Base-by-base conservation (phyloP, 176 grass and related monocot genomes). In the Alloteropsis semialata region DNA sequence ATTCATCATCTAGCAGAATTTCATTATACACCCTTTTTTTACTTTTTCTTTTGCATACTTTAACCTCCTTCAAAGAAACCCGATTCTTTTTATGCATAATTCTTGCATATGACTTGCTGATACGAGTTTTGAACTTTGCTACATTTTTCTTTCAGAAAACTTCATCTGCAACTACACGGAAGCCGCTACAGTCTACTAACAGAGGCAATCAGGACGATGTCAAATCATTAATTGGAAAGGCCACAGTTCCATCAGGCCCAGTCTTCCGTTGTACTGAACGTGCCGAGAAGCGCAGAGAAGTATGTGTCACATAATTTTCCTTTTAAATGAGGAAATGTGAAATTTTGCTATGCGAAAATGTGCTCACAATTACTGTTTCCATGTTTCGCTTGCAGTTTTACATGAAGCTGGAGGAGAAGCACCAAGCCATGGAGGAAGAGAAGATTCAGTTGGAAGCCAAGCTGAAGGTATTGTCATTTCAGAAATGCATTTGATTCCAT, bases 401-500 rank as follows among this genome's bases (percentile, higher is more conserved):
- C 78, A 66, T 83, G 34, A 99, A 94, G 77, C 83, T 99, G 75
- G 97, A 99, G 78, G 97, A 99, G 89, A 99, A 94, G 78, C 97
- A 99, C 28, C 91, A 86, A 71, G 97, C 91, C 76, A 76, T 96
- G 83, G 91, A 96, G 77, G 97, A 91, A 75, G 85, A 96, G 77
- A 99, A 93, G 80, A 77, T 37, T 36, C 80, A 99, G 55, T 59
- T 75, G 89, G 93, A 99, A 78, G 89, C 93, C 67, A 96, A 71
- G 73, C 77, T 89, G 39, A 96, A 85, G 97, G 97, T 99, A 88
- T 25, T 39, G 1, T 3, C 58, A 38, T 75, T 74, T 61, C 27
- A 32, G 25, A 86, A 34, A 19, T 57, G 21, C 37, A 45, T 42
- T 11, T 37, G 1, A 1, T 12, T 57, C 54, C 3, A n/a, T n/a